These are phyloP conservation scores for Tympanopsis confertula DNA, from an alignment of 2,329 filamentous ascomycete genomes.

Conservation along the genomic window DNA sequence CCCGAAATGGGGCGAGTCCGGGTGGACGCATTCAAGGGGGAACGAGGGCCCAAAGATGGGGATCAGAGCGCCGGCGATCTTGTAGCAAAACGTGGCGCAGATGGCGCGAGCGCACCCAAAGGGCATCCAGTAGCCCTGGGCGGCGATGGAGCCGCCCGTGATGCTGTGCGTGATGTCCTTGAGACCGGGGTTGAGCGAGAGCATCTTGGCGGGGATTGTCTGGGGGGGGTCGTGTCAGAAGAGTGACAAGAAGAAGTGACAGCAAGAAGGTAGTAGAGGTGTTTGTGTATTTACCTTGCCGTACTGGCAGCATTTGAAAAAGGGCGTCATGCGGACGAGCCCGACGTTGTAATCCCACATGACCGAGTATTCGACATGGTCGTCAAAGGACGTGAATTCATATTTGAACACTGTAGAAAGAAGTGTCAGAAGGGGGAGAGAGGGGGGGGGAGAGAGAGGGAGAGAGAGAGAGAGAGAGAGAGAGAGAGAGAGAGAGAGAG, in stretches of 20 bases:
- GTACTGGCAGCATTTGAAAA: conserved; percentile 84
- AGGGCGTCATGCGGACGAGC: conserved; percentile 82
- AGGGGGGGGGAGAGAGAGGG: no score
- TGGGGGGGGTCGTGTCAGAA: conserved; percentile 26
- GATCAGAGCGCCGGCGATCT: conserved; percentile 74
- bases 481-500: conserved; percentile 5
- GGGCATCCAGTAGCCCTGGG: conserved; percentile 98
- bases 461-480: no score
- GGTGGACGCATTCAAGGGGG: conserved; percentile 55
- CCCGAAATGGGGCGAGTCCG: conserved; percentile 50
- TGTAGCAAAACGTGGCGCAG: conserved; percentile 78
- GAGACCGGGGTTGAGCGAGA: conserved; percentile 67
- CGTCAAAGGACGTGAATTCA: conserved; percentile 60
- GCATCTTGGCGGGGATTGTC: conserved; percentile 81
- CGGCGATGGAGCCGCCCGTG: conserved; percentile 79
- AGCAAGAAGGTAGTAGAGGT: conserved; percentile 3
- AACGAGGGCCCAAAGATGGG: conserved; percentile 84
- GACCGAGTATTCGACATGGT: conserved; percentile 58
- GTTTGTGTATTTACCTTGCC: conserved; percentile 54
- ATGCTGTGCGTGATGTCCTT: conserved; percentile 88
- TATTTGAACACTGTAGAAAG: conserved; percentile 86
- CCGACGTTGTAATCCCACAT: conserved; percentile 98
- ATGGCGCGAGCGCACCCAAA: conserved; percentile 76
- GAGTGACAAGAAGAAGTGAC: not conserved
- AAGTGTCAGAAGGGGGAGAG: no score